Evolutionary conservation across 2,329 filamentous ascomycete genomes (phyloP), one percentile per base, ranked within the genome.

Genomic region (Aspergillus persii): DNA sequence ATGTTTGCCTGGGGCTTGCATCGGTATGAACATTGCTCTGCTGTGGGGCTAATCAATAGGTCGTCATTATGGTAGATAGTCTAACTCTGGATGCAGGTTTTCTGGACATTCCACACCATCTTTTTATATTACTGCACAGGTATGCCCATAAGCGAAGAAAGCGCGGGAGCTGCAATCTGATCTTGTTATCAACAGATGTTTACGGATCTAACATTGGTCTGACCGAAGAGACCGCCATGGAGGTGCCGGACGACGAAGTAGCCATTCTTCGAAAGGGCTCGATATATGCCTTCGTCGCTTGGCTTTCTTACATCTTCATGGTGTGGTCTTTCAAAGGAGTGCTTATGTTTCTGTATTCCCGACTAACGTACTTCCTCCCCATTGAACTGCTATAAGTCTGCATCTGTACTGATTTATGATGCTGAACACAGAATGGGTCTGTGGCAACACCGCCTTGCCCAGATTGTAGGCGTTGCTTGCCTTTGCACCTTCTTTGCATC

Each of bases 241-340:
- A 61, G 51, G 30, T 65, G 5, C 62, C 63, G 2, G 56, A 66
- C 12, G 49, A 48, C 12, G 18, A 58, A 18, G 58, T 61, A 3
- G 3, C 41, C 3, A 27, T n/a, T 5, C 46, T 59, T 18, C 36
- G 36, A n/a, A 29, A 46, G 1, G 63, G 63, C 11, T 64, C 62
- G 1, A 60, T 64, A 12, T 60, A 46, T 47, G 63, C 60, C 1
- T 66, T 64, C 44, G 44, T 64, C 15, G 62, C 63, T 18, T 66
- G 63, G 63, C 30, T 66, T 9, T 55, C 57, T 2, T 66, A 66
- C n/a, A 66, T 66, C 23, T 52, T 62, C n/a, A 49, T 60, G 51
- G 62, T 64, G 31, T 66, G 63, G 63, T 53, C 60, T 1, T 62
- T 66, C 49, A 66, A 66, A 29, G 60, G 56, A 1, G 63, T 66